Evolutionary conservation across 208 protist species (phyloP).

Genomic region (Crithidia bombi): DNA sequence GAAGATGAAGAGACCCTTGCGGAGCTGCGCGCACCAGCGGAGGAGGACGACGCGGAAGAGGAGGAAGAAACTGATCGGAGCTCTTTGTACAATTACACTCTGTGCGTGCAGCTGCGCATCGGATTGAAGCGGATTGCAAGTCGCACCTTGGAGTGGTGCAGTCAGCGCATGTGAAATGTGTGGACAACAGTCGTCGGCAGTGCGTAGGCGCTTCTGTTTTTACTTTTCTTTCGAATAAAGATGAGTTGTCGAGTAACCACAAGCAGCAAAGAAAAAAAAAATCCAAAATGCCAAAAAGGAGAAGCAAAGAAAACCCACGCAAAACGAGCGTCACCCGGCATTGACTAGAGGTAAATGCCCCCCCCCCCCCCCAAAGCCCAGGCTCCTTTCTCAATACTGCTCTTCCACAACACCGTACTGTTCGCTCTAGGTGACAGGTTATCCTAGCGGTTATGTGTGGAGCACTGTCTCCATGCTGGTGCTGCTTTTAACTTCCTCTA

Average conservation of each 20-base stretch:
- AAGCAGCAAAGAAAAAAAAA: background rate
- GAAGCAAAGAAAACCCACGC: background rate
- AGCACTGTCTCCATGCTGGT: no score
- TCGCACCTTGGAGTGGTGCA: slow-evolving; percentile 63
- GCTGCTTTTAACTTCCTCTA: no score
- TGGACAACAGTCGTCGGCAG: background rate
- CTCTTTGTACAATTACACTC: slow-evolving; percentile 39
- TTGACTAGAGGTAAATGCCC: no score
- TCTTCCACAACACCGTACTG: no score
- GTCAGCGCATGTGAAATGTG: background rate
- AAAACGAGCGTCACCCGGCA: no score
- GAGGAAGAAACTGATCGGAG: slow-evolving; percentile 20
- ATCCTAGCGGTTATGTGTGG: no score
- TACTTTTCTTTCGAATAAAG: background rate
- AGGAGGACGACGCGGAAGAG: background rate
- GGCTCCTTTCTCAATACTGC: no score
- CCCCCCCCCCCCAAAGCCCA: no score
- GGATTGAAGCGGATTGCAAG: slow-evolving; percentile 76
- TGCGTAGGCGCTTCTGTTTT: background rate
- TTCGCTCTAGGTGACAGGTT: no score
- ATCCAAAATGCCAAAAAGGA: background rate
- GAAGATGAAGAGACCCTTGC: slow-evolving; percentile 63
- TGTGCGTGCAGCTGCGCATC: slow-evolving; percentile 69
- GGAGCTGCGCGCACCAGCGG: slow-evolving; percentile 19
- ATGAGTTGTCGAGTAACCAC: background rate